Base-by-base conservation (phyloP, 805 yeast species). In the Ogataea ramenticola region DNA sequence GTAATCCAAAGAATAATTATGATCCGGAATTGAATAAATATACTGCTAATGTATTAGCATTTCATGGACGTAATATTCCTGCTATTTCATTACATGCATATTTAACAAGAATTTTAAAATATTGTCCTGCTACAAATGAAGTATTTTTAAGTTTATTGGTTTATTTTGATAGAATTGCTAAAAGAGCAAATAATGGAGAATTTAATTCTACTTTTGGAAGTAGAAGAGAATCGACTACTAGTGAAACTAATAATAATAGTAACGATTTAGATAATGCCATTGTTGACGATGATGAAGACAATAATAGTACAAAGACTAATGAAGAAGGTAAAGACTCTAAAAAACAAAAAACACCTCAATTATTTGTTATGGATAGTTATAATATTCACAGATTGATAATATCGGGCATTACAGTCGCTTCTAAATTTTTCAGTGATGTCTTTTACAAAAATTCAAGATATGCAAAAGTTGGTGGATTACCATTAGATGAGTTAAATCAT, bases 71-170 rank as follows among this genome's bases (percentile, higher is more conserved):
- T 46, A 95, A 91, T 58, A 82, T 93, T 10, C 99, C 99, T 1
- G 96, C 95, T n/a, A 93, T 93, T 43, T 79, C 90, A 12, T 73
- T 93, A 40, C 89, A 88, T 55, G 93, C 95, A 19, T 93, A 93
- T 60, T 72, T 93, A 47, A 77, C 87, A 36, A 79, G 99, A 58
- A 91, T 93, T 26, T 77, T 91, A 60, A 91, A 91, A 64, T 93
- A 93, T 66, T 93, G 99, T 62, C 98, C 99, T 0, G 93, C 93
- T n/a, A 90, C 99, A 2, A 91, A 91, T 64, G 98, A 93, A 61
- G 98, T 93, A 30, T 93, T 90, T 62, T 67, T 93, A 40, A 82
- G 96, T 33, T 66, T 93, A 31, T 71, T 93, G 54, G 97, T 93
- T 27, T 93, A 93, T 62, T 89, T 93, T 66, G 99, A 93, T 65